phyloP scores from a whole-genome alignment of 2,329 filamentous ascomycete species.

The Ascocoryne sarcoides region DNA sequence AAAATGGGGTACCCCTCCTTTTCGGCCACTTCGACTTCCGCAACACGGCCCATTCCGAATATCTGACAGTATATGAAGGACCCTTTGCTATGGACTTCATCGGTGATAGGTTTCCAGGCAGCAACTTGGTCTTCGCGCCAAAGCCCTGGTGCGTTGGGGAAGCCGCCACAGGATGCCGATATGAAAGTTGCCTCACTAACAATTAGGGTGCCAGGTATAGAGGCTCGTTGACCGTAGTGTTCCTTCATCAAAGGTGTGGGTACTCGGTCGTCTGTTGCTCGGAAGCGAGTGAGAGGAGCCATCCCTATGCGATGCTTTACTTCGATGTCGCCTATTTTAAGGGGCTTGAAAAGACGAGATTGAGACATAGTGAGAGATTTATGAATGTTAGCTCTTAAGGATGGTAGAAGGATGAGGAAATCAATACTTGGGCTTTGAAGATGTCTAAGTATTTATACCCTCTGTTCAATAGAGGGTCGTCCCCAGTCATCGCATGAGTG shows the following conservation, averaged over 20 bases:
- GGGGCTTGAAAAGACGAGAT: conserved; percentile 31
- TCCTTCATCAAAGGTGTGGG: conserved; percentile 34
- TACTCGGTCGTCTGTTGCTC: conserved; percentile 36
- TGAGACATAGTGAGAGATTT: conserved; percentile 1
- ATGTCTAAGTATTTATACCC: conserved; percentile 3
- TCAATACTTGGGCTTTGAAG: too few species aligned
- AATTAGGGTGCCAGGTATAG: conserved; percentile 41
- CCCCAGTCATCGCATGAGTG: too few species aligned
- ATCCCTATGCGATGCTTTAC: conserved; percentile 39
- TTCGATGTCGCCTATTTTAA: conserved; percentile 31
- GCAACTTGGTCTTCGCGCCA: conserved; percentile 45
- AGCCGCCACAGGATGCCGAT: conserved; percentile 39
- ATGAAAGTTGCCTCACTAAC: conserved; percentile 48
- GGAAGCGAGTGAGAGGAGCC: conserved; percentile 45
- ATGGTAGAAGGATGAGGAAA: conserved; percentile 1
- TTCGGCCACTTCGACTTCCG: conserved; percentile 22
- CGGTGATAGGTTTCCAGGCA: conserved; percentile 51
- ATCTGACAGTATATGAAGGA: conserved; percentile 53
- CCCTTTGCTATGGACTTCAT: conserved; percentile 53
- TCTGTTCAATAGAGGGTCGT: neutral
- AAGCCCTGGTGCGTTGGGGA: conserved; percentile 47
- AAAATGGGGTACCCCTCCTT: conserved; percentile 13
- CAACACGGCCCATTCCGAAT: conserved; percentile 50
- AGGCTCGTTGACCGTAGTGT: conserved; percentile 43
- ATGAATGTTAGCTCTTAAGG: too few species aligned